Evolutionary conservation across 257 asterid genomes (phyloP).

Genomic region (Sherardia arvensis): DNA sequence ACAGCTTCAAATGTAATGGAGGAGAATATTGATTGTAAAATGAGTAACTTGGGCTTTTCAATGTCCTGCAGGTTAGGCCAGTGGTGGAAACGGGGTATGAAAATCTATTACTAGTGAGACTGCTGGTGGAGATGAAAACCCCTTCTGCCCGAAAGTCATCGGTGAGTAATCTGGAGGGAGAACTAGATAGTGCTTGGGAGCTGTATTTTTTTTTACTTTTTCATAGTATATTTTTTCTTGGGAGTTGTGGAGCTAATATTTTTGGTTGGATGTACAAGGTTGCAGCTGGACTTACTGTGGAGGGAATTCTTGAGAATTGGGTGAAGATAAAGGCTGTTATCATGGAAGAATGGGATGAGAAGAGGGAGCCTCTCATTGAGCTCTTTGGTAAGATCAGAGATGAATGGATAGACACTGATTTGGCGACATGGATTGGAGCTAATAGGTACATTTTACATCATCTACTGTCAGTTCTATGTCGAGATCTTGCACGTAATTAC

Average conservation of each 20-base stretch:
- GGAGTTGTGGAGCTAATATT: constrained; percentile 12
- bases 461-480: not conserved
- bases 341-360: constrained; percentile 78
- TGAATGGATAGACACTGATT: constrained; percentile 76
- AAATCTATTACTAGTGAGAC: constrained; percentile 76
- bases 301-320: constrained; percentile 75
- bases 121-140: constrained; percentile 59
- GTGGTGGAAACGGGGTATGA: constrained; percentile 98
- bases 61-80: constrained; percentile 72
- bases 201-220: not conserved
- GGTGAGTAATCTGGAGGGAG: constrained; percentile 42
- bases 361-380: constrained; percentile 58
- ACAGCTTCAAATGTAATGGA: not conserved
- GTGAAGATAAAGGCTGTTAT: constrained; percentile 60
- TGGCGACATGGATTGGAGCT: constrained; percentile 73
- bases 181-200: not conserved
- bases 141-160: constrained; percentile 76
- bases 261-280: constrained; percentile 42
- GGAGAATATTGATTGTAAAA: not conserved
- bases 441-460: constrained; percentile 45
- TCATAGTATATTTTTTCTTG: constrained; percentile 8
- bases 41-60: not conserved
- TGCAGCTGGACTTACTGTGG: constrained; percentile 68
- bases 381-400: constrained; percentile 87
- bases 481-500: not conserved